These are phyloP conservation scores for Thuidium tamariscinum DNA, from an alignment of 225 moss, liverwort and hornwort genomes.

Conservation along the genomic window DNA sequence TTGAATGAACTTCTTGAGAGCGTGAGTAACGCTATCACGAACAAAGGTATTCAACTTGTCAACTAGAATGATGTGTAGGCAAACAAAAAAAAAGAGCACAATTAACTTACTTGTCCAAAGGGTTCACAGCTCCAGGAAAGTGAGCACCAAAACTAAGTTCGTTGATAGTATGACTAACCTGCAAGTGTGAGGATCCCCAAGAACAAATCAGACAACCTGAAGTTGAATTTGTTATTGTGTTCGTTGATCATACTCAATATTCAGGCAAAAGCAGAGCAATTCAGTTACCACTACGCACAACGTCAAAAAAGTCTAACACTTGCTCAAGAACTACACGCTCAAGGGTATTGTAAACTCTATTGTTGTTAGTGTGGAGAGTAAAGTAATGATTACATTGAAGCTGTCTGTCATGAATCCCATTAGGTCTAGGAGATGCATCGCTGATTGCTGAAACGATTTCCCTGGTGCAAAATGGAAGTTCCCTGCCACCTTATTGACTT, in stretches of 20 bases:
- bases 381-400: conserved; percentile 49
- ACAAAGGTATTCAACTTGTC: background rate
- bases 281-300: background rate
- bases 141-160: conserved; percentile 95
- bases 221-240: background rate
- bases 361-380: background rate
- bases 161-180: conserved; percentile 87
- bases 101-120: conserved; percentile 67
- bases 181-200: background rate
- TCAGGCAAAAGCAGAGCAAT: background rate
- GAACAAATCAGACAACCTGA: background rate
- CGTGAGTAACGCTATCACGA: background rate
- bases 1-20: background rate
- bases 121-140: conserved; percentile 92
- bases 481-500: conserved; percentile 99
- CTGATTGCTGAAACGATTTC: conserved; percentile 95
- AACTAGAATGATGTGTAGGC: background rate
- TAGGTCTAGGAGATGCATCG: conserved; percentile 87
- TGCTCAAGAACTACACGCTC: background rate
- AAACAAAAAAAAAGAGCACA: background rate
- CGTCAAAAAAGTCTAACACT: background rate
- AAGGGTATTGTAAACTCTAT: background rate
- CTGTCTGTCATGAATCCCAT: conserved; percentile 74
- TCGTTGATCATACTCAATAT: background rate
- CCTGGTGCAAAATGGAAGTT: conserved; percentile 99